phyloP scores from a whole-genome alignment of 306 rosid species.

The Rosa lucieae region DNA sequence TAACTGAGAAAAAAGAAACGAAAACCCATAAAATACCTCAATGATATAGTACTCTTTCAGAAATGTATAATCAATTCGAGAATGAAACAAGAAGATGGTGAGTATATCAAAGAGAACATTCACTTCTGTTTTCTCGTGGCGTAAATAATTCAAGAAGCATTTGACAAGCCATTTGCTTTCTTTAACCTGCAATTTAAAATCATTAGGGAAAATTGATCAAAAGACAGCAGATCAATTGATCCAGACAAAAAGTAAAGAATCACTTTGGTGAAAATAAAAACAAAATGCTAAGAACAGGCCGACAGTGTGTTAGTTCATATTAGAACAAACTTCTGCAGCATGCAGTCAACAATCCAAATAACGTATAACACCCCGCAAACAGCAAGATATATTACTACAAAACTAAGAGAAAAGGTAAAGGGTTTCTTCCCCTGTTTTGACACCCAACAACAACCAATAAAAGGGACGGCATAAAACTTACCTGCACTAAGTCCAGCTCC shows the following conservation, averaged over 20 bases:
- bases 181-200: slow-evolving; percentile 67
- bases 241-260: not conserved
- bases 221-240: not conserved
- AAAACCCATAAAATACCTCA: slow-evolving; percentile 57
- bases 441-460: slow-evolving; percentile 10
- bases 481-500: slow-evolving; percentile 91
- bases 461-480: slow-evolving; percentile 36
- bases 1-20: not conserved
- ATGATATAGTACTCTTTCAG: slow-evolving; percentile 95
- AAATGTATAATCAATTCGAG: slow-evolving; percentile 91
- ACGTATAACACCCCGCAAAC: not conserved
- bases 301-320: not conserved
- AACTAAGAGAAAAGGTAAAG: not conserved
- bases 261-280: not conserved
- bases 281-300: not conserved
- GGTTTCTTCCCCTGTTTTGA: not conserved
- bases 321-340: not conserved
- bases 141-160: slow-evolving; percentile 93
- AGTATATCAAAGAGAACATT: slow-evolving; percentile 98
- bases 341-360: not conserved
- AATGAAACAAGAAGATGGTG: slow-evolving; percentile 85
- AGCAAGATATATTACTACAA: not conserved
- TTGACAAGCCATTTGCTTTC: slow-evolving; percentile 99
- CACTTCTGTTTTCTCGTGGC: slow-evolving; percentile 93
- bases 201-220: slow-evolving; percentile 15